Conservation (phyloP, 495 filamentous ascomycete species). For the Penicillium manginii region DNA sequence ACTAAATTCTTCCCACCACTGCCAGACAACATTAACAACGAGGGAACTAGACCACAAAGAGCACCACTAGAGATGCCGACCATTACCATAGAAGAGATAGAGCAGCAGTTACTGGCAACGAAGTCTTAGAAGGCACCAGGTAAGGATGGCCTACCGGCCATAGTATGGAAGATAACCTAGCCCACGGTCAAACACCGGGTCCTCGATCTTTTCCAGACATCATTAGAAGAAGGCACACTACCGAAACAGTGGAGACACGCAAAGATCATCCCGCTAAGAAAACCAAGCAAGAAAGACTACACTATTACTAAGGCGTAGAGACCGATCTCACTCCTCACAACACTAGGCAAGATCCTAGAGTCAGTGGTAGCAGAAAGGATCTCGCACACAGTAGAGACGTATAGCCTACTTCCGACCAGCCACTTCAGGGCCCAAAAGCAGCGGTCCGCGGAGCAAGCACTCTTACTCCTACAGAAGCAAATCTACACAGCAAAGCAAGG, state of each 20-base stretch:
- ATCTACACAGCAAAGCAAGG: conserved; percentile 26
- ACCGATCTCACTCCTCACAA: conserved; percentile 35
- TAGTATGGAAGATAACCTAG: conserved; percentile 32
- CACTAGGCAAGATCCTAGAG: conserved; percentile 22
- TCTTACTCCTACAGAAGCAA: conserved; percentile 28
- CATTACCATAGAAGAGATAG: too few species aligned
- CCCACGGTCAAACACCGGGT: conserved; percentile 32
- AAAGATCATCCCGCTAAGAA: conserved; percentile 26
- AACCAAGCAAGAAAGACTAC: conserved; percentile 29
- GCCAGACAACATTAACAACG: too few species aligned
- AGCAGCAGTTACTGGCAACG: too few species aligned
- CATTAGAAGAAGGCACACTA: conserved; percentile 15
- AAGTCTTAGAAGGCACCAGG: conserved; percentile 28
- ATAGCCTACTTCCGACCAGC: conserved; percentile 15
- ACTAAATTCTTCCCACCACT: too few species aligned
- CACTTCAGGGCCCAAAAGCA: background rate
- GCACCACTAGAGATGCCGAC: too few species aligned
- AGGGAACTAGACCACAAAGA: too few species aligned
- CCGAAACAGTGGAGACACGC: conserved; percentile 18
- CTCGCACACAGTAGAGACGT: conserved; percentile 21
- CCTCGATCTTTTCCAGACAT: conserved; percentile 20
- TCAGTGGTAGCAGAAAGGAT: conserved; percentile 31
- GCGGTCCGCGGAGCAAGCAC: conserved; percentile 18
- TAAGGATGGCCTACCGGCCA: too few species aligned
- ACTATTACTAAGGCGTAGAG: conserved; percentile 25